Evolutionary conservation across 768 basidiomycete genomes (phyloP), one percentile per base, ranked within the genome.

Genomic region (Holtermanniella nyarrowii): DNA sequence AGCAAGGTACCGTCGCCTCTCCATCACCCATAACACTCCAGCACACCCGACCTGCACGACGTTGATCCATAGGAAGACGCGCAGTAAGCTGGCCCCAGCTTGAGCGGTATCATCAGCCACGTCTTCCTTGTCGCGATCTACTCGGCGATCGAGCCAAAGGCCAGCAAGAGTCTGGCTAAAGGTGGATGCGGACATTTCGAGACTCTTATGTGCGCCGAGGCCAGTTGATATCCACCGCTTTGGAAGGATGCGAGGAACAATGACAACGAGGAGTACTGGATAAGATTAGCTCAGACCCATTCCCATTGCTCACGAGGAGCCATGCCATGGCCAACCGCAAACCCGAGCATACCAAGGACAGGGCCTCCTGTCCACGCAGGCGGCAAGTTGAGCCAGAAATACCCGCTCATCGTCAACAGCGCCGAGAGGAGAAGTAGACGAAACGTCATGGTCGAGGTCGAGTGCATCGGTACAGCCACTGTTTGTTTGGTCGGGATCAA

Each of bases 151-250:
- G 14, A 63, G 47, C 51, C 53, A 55, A 3, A 60, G 22, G 11
- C 61, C 61, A 10, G 61, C 42, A 13, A 60, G 21, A 1, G 61
- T 63, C 27, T 59, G 58, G 13, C 45, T 42, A 21, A 60, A 26
- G 1, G 53, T 45, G 13, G 49, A 26, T 13, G 48, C 46, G 12
- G 61, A 55, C 57, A 56, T 58, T 42, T 63, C 61, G 48, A 63
- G 49, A 14, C 46, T 47, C 42, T 63, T 63, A 40, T 63, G 61
- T 4, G 57, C 53, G 3, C 61, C 61, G 24, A 63, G 43, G 11
- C 59, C 61, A 14, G 57, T 51, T 1, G 61, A 55, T 3, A 63
- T 47, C 14, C 58, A 50, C 13, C 48, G 23, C 13, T 44, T 27
- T 20, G 61, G 53, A 11, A 63, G 42, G 39, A 63, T 41, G 4